Base-by-base conservation (phyloP, 805 yeast species). In the Yarrowia sp. region DNA sequence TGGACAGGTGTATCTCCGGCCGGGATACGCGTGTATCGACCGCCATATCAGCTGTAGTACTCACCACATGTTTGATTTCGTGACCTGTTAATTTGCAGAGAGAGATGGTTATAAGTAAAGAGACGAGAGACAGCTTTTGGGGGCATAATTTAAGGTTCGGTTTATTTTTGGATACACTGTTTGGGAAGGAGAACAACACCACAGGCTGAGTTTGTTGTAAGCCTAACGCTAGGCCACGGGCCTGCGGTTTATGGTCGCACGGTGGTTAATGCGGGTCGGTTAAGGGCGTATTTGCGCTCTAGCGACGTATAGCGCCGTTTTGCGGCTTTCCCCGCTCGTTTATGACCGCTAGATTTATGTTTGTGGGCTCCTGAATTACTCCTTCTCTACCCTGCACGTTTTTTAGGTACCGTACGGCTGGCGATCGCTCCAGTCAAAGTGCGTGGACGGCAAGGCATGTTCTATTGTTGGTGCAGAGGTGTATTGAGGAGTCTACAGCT, bases 21-120 rank as follows among this genome's bases (percentile, higher is more conserved):
- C 3, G 21, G 33, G 6, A 4, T n/a, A 25, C 49, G 35, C 51
- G 51, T 19, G 47, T 27, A n/a, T n/a, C 4, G n/a, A 29, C 6
- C 24, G 14, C 24, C 6, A 14, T 29, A 18, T 27, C 51, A 12
- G 14, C 22, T 22, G 27, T 16, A 12, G 29, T 56, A 53, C 63
- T 61, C 51, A 51, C 62, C 62, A 61, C 61, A 56, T 56, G 61
- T 56, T 47, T 24, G 24, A 25, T 25, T 51, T 41, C 55, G 22
- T 12, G 16, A 33, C 42, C 58, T 32, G 42, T 51, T 35, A 33
- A 35, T 49, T 51, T 51, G 58, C 32, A 51, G 58, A 51, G 58
- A 35, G 42, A 51, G 58, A 51, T 51, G 58, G 58, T 51, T 51
- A 51, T 51, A 51, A 51, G 58, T 51, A 51, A 47, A 47, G 58